phyloP scores from a whole-genome alignment of 148 eudicot species.

The Silene uniflora region DNA sequence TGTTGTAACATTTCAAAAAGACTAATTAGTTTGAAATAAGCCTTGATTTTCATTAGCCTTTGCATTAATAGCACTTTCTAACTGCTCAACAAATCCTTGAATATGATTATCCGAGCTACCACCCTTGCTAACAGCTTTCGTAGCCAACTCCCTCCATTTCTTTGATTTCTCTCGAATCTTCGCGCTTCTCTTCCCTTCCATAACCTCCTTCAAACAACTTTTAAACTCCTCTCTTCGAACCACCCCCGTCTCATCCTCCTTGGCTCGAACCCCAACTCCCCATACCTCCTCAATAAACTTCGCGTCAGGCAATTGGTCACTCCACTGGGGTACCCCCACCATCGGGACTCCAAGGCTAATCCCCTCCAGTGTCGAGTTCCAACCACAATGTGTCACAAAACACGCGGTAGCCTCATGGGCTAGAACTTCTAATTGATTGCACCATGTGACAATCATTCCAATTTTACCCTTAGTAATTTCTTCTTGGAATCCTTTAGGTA shows the following conservation, averaged over 20 bases:
- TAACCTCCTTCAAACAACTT: conserved; percentile 36
- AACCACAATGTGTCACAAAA: conserved; percentile 64
- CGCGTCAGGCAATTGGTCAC: conserved; percentile 53
- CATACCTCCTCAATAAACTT: conserved; percentile 57
- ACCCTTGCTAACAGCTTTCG: conserved; percentile 35
- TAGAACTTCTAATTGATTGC: conserved; percentile 52
- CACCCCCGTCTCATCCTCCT: conserved; percentile 36
- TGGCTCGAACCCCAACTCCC: conserved; percentile 51
- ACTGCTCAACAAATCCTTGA: conserved; percentile 33
- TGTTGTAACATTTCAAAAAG: not conserved
- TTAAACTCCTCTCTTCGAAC: conserved; percentile 33
- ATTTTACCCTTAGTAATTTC: conserved; percentile 12
- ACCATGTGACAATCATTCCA: conserved; percentile 59
- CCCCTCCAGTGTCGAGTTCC: conserved; percentile 71
- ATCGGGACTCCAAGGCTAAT: conserved; percentile 51
- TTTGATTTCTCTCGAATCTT: conserved; percentile 34
- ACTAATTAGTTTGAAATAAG: conserved; percentile 4
- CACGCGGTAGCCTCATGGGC: conserved; percentile 48
- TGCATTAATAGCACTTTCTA: conserved; percentile 8
- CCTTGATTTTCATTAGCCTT: not conserved
- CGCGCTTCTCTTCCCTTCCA: conserved; percentile 36
- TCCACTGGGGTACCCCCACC: conserved; percentile 58
- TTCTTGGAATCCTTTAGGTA: conserved; percentile 33
- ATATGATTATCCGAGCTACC: conserved; percentile 38
- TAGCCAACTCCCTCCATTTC: conserved; percentile 37